A percentile compares a stretch with the other conserved stretches of the same genome.
Conservation (phyloP, 768 basidiomycete genomes). For the Dioszegia hungarica region DNA sequence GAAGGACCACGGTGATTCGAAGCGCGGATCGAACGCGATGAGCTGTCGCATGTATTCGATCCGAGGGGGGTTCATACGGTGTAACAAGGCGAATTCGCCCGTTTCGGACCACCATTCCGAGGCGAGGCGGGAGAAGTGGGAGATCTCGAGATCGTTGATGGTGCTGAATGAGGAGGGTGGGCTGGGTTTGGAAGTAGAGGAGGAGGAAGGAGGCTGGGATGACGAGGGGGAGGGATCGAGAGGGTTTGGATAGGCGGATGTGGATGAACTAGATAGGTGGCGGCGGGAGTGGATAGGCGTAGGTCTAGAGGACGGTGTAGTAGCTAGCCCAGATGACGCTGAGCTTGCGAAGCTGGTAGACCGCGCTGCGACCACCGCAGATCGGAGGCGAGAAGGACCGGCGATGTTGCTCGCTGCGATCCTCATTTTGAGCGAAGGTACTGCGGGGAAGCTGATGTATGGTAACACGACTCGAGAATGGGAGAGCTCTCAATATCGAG, state of each 20-base stretch:
- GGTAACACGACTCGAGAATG: too few species aligned
- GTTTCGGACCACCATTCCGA: constrained; percentile 94
- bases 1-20: constrained; percentile 37
- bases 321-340: too few species aligned
- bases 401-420: neutral
- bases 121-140: constrained; percentile 81
- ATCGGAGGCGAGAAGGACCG: constrained; percentile 1
- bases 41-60: constrained; percentile 65
- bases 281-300: too few species aligned
- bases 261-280: neutral
- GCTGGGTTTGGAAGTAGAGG: neutral
- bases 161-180: constrained; percentile 50
- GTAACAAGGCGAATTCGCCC: constrained; percentile 81
- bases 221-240: neutral
- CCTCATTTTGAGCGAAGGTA: neutral
- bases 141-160: constrained; percentile 74
- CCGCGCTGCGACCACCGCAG: neutral
- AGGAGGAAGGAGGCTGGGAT: neutral
- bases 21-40: constrained; percentile 20
- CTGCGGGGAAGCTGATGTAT: neutral
- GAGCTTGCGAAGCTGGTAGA: too few species aligned
- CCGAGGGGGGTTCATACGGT: constrained; percentile 90
- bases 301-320: neutral
- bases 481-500: too few species aligned
- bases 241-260: neutral